Evolutionary conservation across 1,284 basidiomycete species (phyloP), one percentile per base, ranked within the genome.

Genomic region (Rhizoctonia solani): DNA sequence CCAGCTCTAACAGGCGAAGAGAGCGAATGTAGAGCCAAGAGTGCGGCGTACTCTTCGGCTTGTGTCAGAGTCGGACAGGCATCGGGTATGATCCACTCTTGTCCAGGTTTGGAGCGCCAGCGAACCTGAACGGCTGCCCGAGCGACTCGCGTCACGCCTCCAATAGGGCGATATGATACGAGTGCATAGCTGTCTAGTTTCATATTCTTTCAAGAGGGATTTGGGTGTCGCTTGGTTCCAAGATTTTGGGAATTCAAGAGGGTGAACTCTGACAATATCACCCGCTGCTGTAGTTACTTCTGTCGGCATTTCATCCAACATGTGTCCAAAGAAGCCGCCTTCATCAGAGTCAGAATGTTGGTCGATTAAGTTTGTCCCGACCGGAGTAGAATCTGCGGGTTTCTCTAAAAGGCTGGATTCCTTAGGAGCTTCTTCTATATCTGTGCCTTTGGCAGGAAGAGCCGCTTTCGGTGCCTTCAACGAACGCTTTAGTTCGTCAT

Each of bases 1-100:
- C 59, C 59, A 39, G 59, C 59, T 9, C 59, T 47, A 37, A 52
- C 25, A 42, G 59, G 59, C 8, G 46, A 63, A 0, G 84, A 85
- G 56, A 97, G 79, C 21, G 85, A 81, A 75, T 94, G 89, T 30
- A 99, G 80, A 0, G 93, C 95, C 27, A 96, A 78, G 1, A 91
- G 92, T 1, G 96, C 86, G 59, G 97, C 84, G 73, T 94, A 98
- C 73, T 98, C 89, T 74, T 95, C 93, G 2, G 96, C 94, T 74
- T 98, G 93, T 0, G 75, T 75, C 67, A 87, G 82, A 69, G 90
- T 85, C 47, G 85, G 80, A 74, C 96, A 98, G 2, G 91, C 95
- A 68, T 93, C 87, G 1, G 89, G 86, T 92, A 98, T 98, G 16
- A 76, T 77, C 88, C 91, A 96, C 54, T 87, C 83, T 66, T 87